Conservation (phyloP, 352 stramenopile genomes). For the Pythium rishiriense region DNA sequence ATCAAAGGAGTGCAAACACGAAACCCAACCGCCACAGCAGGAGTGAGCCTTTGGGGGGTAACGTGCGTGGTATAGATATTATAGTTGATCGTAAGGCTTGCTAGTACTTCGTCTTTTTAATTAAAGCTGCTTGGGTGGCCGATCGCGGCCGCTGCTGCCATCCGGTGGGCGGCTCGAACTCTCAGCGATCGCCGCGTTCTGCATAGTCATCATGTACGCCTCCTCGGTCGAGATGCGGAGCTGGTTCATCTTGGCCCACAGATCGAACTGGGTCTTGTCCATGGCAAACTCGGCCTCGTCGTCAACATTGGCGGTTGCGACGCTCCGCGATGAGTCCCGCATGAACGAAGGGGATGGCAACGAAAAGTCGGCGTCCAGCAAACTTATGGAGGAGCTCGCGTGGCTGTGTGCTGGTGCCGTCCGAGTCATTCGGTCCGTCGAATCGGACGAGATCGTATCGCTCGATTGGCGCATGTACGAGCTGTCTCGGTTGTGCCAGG, state of each 20-base stretch:
- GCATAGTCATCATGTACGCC: constrained; percentile 9
- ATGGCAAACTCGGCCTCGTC: not conserved
- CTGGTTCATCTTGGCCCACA: constrained; percentile 16
- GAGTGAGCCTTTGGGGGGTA: no score
- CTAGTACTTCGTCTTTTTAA: not conserved
- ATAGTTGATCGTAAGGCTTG: no score
- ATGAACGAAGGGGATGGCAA: not conserved
- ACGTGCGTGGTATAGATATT: no score
- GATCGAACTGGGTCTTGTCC: not conserved
- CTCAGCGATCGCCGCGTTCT: constrained; percentile 2
- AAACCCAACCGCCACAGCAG: no score
- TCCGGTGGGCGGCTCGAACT: no score
- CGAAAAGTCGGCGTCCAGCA: not conserved
- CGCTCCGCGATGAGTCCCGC: not conserved
- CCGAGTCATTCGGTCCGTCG: not conserved
- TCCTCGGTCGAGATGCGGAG: constrained; percentile 13
- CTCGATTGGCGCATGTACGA: not conserved
- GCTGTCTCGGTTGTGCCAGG: not conserved
- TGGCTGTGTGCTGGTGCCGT: not conserved
- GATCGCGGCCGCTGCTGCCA: no score
- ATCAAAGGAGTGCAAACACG: no score
- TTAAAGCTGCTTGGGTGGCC: no score
- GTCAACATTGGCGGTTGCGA: not conserved
- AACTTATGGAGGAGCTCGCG: not conserved
- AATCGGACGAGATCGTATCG: not conserved